Conservation (phyloP, 805 yeast genomes). For the Monosporozyma siamensis region DNA sequence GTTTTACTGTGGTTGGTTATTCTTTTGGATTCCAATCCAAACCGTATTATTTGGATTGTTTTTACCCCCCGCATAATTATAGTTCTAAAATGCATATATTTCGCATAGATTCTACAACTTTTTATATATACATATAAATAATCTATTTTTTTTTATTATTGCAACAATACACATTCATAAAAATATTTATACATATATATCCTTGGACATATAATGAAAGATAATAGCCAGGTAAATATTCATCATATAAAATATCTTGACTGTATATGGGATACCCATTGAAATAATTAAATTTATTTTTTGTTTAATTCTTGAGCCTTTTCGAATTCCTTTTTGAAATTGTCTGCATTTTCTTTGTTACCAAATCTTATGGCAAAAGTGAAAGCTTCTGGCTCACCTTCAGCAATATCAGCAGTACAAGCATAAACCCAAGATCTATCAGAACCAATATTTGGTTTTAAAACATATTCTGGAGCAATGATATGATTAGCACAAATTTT, state of each 20-base stretch:
- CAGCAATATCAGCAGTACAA: slow-evolving; percentile 89
- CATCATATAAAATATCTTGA: too few species aligned
- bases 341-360: slow-evolving; percentile 84
- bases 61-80: slow-evolving; percentile 87
- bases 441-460: slow-evolving; percentile 90
- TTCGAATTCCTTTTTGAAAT: slow-evolving; percentile 87
- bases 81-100: too few species aligned
- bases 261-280: too few species aligned
- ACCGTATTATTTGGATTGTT: slow-evolving; percentile 70
- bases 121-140: too few species aligned
- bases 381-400: slow-evolving; percentile 92
- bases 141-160: too few species aligned
- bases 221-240: too few species aligned
- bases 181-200: too few species aligned
- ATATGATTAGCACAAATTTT: slow-evolving; percentile 97
- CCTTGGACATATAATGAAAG: too few species aligned
- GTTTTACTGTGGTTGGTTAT: slow-evolving; percentile 38
- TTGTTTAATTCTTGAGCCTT: slow-evolving; percentile 68
- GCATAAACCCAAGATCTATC: slow-evolving; percentile 98
- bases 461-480: slow-evolving; percentile 68
- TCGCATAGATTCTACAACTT: too few species aligned
- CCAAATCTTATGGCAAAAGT: slow-evolving; percentile 96
- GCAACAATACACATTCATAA: too few species aligned
- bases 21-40: slow-evolving; percentile 61
- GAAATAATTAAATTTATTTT: slow-evolving; percentile 13